Evolutionary conservation across 805 yeast genomes (phyloP).

Genomic region (Nakazawaea molendinolei): DNA sequence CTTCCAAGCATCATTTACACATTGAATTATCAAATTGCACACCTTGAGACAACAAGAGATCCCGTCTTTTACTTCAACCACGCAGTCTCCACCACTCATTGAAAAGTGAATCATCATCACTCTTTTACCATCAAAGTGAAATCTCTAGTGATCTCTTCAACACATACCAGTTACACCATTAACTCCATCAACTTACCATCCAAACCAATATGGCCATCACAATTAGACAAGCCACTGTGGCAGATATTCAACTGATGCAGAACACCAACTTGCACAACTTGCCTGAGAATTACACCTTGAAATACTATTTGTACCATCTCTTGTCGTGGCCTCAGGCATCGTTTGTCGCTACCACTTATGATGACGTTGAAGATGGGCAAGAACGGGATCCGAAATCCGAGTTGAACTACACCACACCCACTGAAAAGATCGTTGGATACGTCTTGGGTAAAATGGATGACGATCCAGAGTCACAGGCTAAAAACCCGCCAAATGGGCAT

Average conservation of each 20-base stretch:
- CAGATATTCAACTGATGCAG: constrained; percentile 91
- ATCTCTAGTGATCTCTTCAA: too few relatives aligned
- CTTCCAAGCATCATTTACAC: too few relatives aligned
- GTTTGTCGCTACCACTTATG: constrained; percentile 85
- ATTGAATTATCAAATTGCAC: too few relatives aligned
- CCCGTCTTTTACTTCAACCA: too few relatives aligned
- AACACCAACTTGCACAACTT: constrained; percentile 86
- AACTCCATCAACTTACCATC: neutral
- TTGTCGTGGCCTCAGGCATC: constrained; percentile 98
- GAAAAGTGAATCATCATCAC: too few relatives aligned
- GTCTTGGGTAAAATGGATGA: constrained; percentile 96
- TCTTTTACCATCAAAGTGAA: too few relatives aligned
- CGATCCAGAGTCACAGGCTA: constrained; percentile 70
- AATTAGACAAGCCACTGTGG: constrained; percentile 79
- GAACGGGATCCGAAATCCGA: constrained; percentile 21
- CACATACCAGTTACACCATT: too few relatives aligned
- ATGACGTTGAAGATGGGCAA: constrained; percentile 29
- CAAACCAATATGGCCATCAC: constrained; percentile 61
- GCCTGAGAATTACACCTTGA: constrained; percentile 90
- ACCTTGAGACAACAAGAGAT: too few relatives aligned
- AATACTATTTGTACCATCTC: constrained; percentile 90
- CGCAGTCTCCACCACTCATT: too few relatives aligned
- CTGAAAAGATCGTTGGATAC: constrained; percentile 90
- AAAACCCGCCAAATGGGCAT: constrained; percentile 81
- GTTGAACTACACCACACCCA: constrained; percentile 48